A percentile compares a stretch with the other conserved stretches of the same genome.
phyloP scores from a whole-genome alignment of 495 filamentous ascomycete species.

The Chaetomium tenue region DNA sequence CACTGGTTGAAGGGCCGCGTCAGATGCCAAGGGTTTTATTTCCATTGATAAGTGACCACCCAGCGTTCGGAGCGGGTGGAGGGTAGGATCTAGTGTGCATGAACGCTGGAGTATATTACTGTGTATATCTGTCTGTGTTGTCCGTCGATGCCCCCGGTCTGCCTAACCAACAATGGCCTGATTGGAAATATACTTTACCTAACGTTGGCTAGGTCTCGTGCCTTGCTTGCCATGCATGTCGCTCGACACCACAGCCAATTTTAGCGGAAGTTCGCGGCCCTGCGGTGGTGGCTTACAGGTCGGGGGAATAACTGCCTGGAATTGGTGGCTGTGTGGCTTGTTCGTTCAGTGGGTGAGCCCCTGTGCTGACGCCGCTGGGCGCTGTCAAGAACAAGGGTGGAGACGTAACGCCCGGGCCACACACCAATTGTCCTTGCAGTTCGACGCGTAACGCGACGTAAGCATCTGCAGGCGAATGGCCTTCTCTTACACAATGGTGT shows the following conservation, averaged over 20 bases:
- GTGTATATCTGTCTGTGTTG: no score
- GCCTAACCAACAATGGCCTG: background rate
- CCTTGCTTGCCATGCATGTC: background rate
- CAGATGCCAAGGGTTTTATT: no score
- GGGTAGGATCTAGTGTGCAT: no score
- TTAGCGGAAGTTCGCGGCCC: background rate
- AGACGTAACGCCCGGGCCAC: background rate
- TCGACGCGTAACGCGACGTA: slow-evolving; percentile 4
- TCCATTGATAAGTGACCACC: no score
- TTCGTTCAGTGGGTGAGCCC: background rate
- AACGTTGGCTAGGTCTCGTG: background rate
- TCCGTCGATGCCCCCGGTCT: background rate
- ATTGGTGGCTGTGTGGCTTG: no score
- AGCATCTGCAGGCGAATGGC: background rate
- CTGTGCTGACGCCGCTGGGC: background rate
- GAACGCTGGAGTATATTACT: no score
- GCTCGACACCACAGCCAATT: background rate
- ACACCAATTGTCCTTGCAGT: background rate
- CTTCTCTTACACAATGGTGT: background rate
- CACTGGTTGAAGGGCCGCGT: no score
- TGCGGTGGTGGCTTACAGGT: background rate
- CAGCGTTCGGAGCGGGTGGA: no score
- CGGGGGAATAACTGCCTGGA: background rate
- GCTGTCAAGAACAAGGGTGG: background rate
- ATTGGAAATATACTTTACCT: no score